Base-by-base conservation (phyloP, 768 basidiomycete species). In the Ephemerocybe angulata region DNA sequence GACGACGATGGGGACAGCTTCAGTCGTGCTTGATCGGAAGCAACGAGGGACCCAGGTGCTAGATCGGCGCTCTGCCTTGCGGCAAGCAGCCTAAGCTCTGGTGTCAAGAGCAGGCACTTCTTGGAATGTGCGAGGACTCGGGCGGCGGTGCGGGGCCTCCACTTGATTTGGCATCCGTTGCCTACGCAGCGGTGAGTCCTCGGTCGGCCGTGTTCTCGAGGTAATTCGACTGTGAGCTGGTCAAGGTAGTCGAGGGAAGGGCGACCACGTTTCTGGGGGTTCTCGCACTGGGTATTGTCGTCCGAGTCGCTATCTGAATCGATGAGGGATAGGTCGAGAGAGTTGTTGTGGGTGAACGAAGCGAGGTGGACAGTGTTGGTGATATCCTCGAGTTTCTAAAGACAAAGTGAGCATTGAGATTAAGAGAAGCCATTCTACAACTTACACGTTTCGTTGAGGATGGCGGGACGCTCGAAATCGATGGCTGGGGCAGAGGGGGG, bases 71-170 rank as follows among this genome's bases (percentile, higher is more conserved):
- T 61, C 15, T 52, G 38, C 22, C 50, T 37, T 1, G 58, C 29
- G 1, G 60, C 60, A 13, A 52, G 37, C 19, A 54, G 46, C 1
- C 53, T 58, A 15, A 52, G 53, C 3, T 54, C 44, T 13, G 30
- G 24, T 2, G 57, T 48, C 51, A 61, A 31, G 30, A 31, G 47
- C 15, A 61, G 22, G 27, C 62, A 63, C 3, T 28, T 13, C 50
- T 59, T 61, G 42, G 43, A 49, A 44, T 63, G 62, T n/a, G 13
- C 42, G 1, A 62, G 49, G 4, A 62, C 57, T 5, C 57, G 57
- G 12, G 42, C 46, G 8, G 6, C 27, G 3, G 53, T 30, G 3
- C 54, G 46, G 3, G 53, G 57, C 30, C 40, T 51, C 37, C 31
- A 58, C 8, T 4, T 8, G 12, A 35, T 50, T 6, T 43, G 2